Base-by-base conservation (phyloP, 83 land plant genomes). In the Diphasiastrum complanatum region DNA sequence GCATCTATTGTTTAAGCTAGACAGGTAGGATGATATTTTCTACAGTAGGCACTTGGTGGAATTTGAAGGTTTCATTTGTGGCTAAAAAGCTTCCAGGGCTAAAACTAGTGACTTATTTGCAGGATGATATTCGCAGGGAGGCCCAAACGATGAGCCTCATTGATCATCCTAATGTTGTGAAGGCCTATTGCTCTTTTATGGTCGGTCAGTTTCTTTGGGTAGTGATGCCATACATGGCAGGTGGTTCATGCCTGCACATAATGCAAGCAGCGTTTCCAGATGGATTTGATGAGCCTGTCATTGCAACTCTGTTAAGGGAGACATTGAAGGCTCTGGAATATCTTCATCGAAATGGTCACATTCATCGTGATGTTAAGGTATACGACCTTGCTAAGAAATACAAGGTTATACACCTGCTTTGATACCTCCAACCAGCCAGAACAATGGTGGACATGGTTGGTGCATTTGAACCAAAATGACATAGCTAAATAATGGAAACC, bases 211-310 rank as follows among this genome's bases (percentile, higher is more conserved):
- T 66, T 51, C 61, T 91, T 47, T 91, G 97, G 97, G 89, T 91
- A 27, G 83, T 91, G 19, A 86, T 87, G 97, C 97, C 97, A 3
- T 91, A 73, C 56, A 84, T 91, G 97, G 78, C 81, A 59, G 97
- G 93, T 2, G 97, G 97, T 1, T 91, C 97, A 47, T 87, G 93
- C 57, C 86, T 86, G 48, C 89, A 91, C 65, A 87, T 91, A 34
- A 61, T 91, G 74, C 81, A 91, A 65, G 75, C 84, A 56, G 73
- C 67, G 10, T 80, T 54, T 59, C 89, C 83, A 22, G 85, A 87
- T 63, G 97, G 97, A 1, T 78, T 91, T 45, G 89, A 82, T 57
- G 97, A 91, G 80, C 71, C 76, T 0, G 79, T 91, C 18, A 91
- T 91, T 28, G 89, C 97, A 5, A 86, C 91, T 0, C 48, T 91